These are phyloP conservation scores for Colletotrichum liriopes DNA, from an alignment of 2,329 filamentous ascomycete genomes.

Conservation along the genomic window DNA sequence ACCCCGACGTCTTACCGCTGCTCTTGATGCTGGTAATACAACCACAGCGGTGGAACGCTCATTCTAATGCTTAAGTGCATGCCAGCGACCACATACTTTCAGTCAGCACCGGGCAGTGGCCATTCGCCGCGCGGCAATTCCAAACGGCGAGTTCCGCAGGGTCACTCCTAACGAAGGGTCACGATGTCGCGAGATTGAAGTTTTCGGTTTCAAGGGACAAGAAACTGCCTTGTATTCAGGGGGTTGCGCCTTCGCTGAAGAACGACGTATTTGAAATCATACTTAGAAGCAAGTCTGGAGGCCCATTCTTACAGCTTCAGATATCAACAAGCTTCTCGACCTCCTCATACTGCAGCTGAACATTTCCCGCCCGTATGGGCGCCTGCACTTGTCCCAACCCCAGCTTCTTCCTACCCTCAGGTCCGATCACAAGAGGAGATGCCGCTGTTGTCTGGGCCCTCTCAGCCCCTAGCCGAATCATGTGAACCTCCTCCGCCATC, in stretches of 20 bases:
- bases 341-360: background rate
- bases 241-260: background rate
- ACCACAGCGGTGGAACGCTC: too few relatives aligned
- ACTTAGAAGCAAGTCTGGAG: too few relatives aligned
- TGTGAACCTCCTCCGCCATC: slow-evolving; percentile 30
- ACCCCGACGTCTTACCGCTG: background rate
- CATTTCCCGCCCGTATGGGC: background rate
- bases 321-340: slow-evolving; percentile 39
- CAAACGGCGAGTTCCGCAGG: background rate
- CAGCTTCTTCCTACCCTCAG: slow-evolving; percentile 13
- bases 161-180: background rate
- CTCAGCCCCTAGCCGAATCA: slow-evolving; percentile 22
- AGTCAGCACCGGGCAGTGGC: too few relatives aligned
- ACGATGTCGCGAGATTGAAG: too few relatives aligned
- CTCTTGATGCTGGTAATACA: background rate
- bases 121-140: background rate
- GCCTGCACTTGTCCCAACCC: background rate
- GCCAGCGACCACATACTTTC: background rate
- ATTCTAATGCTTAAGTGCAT: background rate
- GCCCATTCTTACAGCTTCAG: background rate
- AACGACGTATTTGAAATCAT: background rate
- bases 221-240: background rate
- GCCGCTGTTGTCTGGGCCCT: slow-evolving; percentile 13
- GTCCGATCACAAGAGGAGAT: background rate
- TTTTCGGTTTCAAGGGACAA: background rate